These are phyloP conservation scores for Myrica gale DNA, from an alignment of 306 rosid genomes.

Conservation along the genomic window DNA sequence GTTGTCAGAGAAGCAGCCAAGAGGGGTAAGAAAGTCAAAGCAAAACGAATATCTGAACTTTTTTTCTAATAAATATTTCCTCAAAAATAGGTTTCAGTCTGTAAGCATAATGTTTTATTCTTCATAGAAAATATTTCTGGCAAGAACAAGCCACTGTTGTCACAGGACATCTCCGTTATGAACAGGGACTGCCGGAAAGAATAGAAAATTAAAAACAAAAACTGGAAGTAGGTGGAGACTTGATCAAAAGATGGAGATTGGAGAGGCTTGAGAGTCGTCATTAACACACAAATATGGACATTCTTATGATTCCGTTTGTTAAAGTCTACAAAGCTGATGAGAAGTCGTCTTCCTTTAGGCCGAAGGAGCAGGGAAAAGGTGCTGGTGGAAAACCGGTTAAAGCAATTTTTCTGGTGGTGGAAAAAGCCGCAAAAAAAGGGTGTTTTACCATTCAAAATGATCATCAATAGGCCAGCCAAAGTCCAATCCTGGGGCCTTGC, in stretches of 20 bases:
- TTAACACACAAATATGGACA: not conserved
- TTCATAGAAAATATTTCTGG: not conserved
- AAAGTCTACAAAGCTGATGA: slow-evolving; percentile 28
- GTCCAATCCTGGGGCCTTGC: not conserved
- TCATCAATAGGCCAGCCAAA: not conserved
- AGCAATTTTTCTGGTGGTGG: too few relatives aligned
- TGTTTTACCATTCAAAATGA: not conserved
- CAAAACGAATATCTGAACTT: too few relatives aligned
- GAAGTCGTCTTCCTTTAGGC: not conserved
- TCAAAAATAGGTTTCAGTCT: too few relatives aligned
- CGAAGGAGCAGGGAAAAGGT: not conserved
- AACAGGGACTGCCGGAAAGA: not conserved
- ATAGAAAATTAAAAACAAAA: not conserved
- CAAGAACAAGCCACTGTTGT: not conserved
- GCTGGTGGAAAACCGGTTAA: not conserved
- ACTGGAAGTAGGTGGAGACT: slow-evolving; percentile 4
- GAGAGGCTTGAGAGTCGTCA: not conserved
- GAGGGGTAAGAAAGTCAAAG: too few relatives aligned
- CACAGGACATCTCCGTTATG: not conserved
- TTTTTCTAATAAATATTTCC: too few relatives aligned
- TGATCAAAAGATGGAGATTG: slow-evolving; percentile 8
- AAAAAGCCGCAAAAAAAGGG: not conserved
- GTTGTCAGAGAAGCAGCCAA: too few relatives aligned
- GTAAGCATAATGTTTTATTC: too few relatives aligned
- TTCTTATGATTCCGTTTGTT: not conserved